Evolutionary conservation across 2,329 filamentous ascomycete genomes (phyloP), one percentile per base, ranked within the genome.

Genomic region (Fusarium sp.): DNA sequence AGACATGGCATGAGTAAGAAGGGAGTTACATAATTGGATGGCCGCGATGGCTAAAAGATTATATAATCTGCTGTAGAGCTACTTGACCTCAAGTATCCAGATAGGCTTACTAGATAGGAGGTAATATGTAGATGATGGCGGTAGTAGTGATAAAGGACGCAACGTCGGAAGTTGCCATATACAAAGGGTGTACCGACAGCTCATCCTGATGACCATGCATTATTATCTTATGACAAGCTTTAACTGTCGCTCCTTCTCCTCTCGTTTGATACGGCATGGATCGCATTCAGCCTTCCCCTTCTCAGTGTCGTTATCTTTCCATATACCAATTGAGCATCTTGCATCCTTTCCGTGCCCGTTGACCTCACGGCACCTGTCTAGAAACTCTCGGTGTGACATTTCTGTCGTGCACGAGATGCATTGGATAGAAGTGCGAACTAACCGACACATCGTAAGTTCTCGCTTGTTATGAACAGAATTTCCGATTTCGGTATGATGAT

Each of bases 41-140:
- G 2, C 7, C 3, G 11, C 6, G 11, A 10, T 24, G 12, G 11
- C 2, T 11, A 24, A 20, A 33, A 35, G 22, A 35, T 24, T 24
- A 10, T 10, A 33, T 49, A 14, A 14, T 13, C 17, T 51, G 10
- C 11, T n/a, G 6, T n/a, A 14, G 22, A 51, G 14, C 15, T 24
- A 20, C 22, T 17, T 14, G 5, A 24, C 1, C 6, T 10, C 31
- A 20, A 15, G 12, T 11, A 7, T 4, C 6, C 1, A 33, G 11
- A 15, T 1, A 35, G 12, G 0, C 3, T 35, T 3, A 35, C 13
- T 24, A 2, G 3, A 3, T 14, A 24, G 8, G 7, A 20, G 1
- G 1, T 26, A 11, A 11, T 2, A 11, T 26, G 13, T 15, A 8
- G 14, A 20, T 1, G 3, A 9, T 8, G n/a, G 10, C 6, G 4